These are phyloP conservation scores for Polymyxa betae DNA, from an alignment of 208 protist genomes.

Conservation along the genomic window DNA sequence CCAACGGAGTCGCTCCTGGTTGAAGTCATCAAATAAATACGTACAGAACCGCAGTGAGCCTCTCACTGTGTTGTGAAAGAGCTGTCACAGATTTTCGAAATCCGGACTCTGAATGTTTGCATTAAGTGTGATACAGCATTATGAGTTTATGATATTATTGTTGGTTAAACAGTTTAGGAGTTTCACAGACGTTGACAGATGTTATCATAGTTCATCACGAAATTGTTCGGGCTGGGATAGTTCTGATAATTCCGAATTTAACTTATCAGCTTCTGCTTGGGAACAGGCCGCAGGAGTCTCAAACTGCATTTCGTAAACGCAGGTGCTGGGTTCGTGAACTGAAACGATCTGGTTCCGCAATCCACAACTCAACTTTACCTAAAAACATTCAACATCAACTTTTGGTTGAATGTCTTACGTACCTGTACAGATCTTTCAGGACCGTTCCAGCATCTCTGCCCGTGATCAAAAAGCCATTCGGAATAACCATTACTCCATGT, in stretches of 20 bases:
- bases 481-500: not conserved
- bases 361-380: constrained; percentile 69
- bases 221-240: not conserved
- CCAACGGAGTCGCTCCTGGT: too few species aligned
- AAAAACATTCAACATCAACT: not conserved
- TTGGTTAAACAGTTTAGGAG: too few species aligned
- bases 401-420: not conserved
- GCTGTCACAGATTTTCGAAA: too few species aligned
- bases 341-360: constrained; percentile 60
- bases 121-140: too few species aligned
- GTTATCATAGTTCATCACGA: not conserved
- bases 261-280: not conserved
- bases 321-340: constrained; percentile 73
- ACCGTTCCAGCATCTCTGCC: constrained; percentile 75
- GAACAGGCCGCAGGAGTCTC: constrained; percentile 69
- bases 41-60: too few species aligned
- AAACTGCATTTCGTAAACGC: constrained; percentile 73
- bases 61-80: too few species aligned
- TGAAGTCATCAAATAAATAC: too few species aligned
- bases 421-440: constrained; percentile 67
- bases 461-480: constrained; percentile 62
- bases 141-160: too few species aligned
- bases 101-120: too few species aligned
- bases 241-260: not conserved
- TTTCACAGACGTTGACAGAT: too few species aligned